Evolutionary conservation across 2,329 filamentous ascomycete genomes (phyloP).

Genomic region (Botryotinia convoluta): DNA sequence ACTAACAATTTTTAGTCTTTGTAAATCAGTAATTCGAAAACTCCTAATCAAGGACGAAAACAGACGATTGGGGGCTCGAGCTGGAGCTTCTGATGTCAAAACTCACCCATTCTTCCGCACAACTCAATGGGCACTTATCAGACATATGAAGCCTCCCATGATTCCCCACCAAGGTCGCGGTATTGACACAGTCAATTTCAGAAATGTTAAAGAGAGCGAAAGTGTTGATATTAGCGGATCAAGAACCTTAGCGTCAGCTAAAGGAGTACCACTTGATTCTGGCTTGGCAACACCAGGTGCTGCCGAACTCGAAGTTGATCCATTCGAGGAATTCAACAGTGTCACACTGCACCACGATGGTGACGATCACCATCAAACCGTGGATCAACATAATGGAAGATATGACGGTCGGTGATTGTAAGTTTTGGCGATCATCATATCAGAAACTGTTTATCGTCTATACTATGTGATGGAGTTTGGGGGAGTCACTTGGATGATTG

Average conservation of each 20-base stretch:
- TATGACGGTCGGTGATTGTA: conserved; percentile 28
- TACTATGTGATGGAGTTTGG: not conserved
- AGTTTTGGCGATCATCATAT: not conserved
- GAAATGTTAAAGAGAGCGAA: conserved; percentile 95
- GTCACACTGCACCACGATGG: conserved; percentile 96
- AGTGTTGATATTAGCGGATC: conserved; percentile 78
- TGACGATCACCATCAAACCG: conserved; percentile 54
- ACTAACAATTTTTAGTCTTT: conserved; percentile 62
- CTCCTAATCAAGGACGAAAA: conserved; percentile 97
- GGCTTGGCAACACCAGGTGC: conserved; percentile 76
- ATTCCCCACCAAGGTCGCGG: conserved; percentile 87
- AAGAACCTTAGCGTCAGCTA: conserved; percentile 51
- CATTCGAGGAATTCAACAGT: conserved; percentile 98
- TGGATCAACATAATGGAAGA: conserved; percentile 36
- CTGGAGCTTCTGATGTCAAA: conserved; percentile 96
- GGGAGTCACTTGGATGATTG: conserved; percentile 8
- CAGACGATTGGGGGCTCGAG: conserved; percentile 85
- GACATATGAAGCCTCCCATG: conserved; percentile 97
- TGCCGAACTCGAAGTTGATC: conserved; percentile 70
- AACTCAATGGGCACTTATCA: conserved; percentile 94
- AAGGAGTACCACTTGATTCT: conserved; percentile 83
- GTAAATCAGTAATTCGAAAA: conserved; percentile 95
- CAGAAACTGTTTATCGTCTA: not conserved
- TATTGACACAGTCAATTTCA: conserved; percentile 93
- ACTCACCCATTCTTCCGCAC: conserved; percentile 92